Conservation (phyloP, 106 monocot species). For the Dendrobium officinale region DNA sequence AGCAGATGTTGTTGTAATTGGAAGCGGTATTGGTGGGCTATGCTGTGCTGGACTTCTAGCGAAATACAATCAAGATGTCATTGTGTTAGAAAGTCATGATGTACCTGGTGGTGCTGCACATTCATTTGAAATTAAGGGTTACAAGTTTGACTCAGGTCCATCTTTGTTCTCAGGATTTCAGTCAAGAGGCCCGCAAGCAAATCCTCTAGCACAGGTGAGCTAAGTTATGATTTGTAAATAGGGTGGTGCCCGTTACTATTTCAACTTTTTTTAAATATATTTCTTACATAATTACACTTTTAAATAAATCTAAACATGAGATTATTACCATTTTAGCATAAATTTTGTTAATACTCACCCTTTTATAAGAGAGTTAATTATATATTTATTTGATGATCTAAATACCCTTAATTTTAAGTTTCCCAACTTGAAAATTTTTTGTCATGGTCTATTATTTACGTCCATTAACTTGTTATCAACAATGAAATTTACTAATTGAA, state of each 20-base stretch:
- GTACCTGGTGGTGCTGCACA: slow-evolving; percentile 95
- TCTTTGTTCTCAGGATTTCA: slow-evolving; percentile 97
- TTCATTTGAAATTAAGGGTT: slow-evolving; percentile 87
- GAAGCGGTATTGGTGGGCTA: slow-evolving; percentile 91
- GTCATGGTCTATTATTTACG: too few species aligned
- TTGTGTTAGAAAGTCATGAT: slow-evolving; percentile 95
- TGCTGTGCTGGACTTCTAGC: slow-evolving; percentile 91
- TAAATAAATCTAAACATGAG: neutral
- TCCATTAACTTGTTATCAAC: too few species aligned
- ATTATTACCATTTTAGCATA: too few species aligned
- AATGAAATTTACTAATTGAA: too few species aligned
- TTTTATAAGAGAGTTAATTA: neutral
- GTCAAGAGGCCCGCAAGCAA: slow-evolving; percentile 88
- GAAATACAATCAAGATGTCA: slow-evolving; percentile 82
- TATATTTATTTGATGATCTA: too few species aligned
- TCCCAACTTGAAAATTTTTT: too few species aligned
- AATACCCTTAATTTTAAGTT: neutral
- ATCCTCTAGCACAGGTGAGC: slow-evolving; percentile 89
- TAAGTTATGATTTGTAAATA: slow-evolving; percentile 4
- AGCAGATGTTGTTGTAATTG: slow-evolving; percentile 92
- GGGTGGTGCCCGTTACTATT: neutral
- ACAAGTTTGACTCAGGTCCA: slow-evolving; percentile 92
- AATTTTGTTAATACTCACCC: neutral
- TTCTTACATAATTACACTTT: neutral
- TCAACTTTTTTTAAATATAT: neutral